Evolutionary conservation across 2,329 filamentous ascomycete genomes (phyloP).

Genomic region (Trichoderma semiorbis): DNA sequence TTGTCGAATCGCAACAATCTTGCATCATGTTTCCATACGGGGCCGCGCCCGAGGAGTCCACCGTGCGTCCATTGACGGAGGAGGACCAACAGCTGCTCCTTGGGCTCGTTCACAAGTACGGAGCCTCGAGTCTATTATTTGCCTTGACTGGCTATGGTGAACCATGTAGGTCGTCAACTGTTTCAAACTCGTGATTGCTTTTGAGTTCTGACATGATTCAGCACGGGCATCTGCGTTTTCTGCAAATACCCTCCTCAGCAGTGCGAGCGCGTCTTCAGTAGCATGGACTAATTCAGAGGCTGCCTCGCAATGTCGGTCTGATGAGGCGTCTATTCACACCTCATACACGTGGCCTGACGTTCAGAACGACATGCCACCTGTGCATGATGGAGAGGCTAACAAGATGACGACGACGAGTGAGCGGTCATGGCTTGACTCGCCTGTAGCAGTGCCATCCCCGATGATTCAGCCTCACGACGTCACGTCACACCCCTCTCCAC

Average conservation of each 20-base stretch:
- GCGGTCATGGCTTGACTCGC: conserved; percentile 41
- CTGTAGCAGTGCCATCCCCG: conserved; percentile 36
- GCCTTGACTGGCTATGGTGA: conserved; percentile 35
- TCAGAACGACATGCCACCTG: conserved; percentile 32
- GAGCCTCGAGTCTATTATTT: conserved; percentile 36
- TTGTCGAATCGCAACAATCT: background rate
- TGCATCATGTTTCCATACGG: conserved; percentile 35
- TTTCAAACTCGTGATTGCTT: background rate
- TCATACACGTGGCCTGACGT: conserved; percentile 38
- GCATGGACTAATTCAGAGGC: conserved; percentile 41
- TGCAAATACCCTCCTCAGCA: conserved; percentile 40
- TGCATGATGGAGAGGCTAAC: conserved; percentile 34
- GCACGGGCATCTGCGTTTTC: conserved; percentile 40
- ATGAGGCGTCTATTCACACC: conserved; percentile 39
- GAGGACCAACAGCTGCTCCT: conserved; percentile 39
- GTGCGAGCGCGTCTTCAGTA: conserved; percentile 39
- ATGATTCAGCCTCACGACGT: conserved; percentile 31
- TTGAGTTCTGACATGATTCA: conserved; percentile 21
- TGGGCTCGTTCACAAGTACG: conserved; percentile 38
- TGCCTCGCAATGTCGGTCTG: conserved; percentile 38
- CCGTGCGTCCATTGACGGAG: conserved; percentile 35
- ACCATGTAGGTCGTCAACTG: conserved; percentile 33
- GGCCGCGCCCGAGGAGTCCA: conserved; percentile 32
- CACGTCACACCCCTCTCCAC: conserved; percentile 37
- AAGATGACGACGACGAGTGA: conserved; percentile 30